phyloP scores from a whole-genome alignment of 1,139 yeast genomes.

The Lodderomyces theae region DNA sequence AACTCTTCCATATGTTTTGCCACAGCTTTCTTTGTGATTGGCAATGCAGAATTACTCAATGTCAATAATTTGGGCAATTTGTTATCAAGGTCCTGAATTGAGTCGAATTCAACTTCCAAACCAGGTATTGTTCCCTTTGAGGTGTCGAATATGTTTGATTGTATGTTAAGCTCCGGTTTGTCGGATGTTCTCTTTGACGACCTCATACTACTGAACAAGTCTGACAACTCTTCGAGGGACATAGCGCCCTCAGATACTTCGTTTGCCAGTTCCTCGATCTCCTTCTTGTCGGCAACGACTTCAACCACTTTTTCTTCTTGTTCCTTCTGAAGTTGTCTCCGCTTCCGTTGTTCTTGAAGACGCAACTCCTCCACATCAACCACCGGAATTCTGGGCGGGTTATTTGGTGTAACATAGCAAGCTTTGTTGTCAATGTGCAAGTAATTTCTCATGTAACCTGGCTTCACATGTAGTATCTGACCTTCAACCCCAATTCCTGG shows the following conservation, averaged over 20 bases:
- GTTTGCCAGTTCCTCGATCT: conserved; percentile 11
- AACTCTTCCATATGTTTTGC: conserved; percentile 19
- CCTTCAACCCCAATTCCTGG: conserved; percentile 63
- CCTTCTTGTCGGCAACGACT: conserved; percentile 11
- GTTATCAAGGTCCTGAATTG: conserved; percentile 32
- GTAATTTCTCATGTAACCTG: conserved; percentile 79
- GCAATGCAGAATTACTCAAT: conserved; percentile 22
- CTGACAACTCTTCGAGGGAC: conserved; percentile 40
- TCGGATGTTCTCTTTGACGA: conserved; percentile 3
- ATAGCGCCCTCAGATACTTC: conserved; percentile 22
- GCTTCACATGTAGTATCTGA: conserved; percentile 71
- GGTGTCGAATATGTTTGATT: conserved; percentile 3
- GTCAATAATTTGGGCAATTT: conserved; percentile 29
- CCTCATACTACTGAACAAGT: conserved; percentile 32
- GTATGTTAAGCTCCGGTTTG: conserved; percentile 7
- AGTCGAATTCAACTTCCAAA: conserved; percentile 6
- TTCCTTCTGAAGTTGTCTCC: not conserved
- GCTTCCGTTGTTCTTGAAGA: conserved; percentile 4
- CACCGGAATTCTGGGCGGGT: conserved; percentile 61
- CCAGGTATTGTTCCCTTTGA: conserved; percentile 3
- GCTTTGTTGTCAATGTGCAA: conserved; percentile 74
- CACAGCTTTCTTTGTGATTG: conserved; percentile 28
- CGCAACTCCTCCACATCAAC: conserved; percentile 29
- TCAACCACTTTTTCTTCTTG: not conserved
- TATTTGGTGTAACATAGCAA: conserved; percentile 53